Evolutionary conservation across 2,329 filamentous ascomycete species (phyloP), one percentile per base, ranked within the genome.

Genomic region (Alternaria sp.): DNA sequence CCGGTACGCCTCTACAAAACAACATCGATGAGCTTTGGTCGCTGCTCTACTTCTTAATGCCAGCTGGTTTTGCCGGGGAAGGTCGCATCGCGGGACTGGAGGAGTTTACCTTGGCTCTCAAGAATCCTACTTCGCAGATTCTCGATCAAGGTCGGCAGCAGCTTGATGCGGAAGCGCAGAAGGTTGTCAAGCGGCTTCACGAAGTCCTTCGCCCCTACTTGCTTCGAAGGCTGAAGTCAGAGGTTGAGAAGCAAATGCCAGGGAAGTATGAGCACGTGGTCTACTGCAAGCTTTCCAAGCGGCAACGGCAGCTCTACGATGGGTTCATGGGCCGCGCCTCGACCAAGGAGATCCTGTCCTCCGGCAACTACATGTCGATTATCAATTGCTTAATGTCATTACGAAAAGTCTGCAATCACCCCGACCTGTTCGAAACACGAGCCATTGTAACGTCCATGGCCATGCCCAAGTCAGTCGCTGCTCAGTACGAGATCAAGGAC

Each of bases 171-270:
- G 95, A 99, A 79, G 93, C 94, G 12, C 92, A 93, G 71, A 91
- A 91, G 61, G 94, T 97, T 69, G 96, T 99, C 67, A 89, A 90
- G 49, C 97, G 98, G 78, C 87, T 99, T 5, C 96, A 99, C 82
- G 93, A 96, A 69, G 93, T 98, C 21, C 85, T 99, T 10, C 89
- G 96, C 2, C 96, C 96, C 0, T 98, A 97, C 75, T 86, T 99
- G 11, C 85, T 99, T 7, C 90, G 96, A 55, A 89, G 96, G 59
- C 83, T 99, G 61, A 99, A 99, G 81, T 92, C 93, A 47, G 96
- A 99, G 75, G 96, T 99, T 6, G 96, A 99, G 82, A 97, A 98
- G 82, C 96, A 99, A 78, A 97, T 99, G 92, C 96, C 96, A 0
- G 94, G 89, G 65, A 99, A 99, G 79, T 97, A 97, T 75, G 96